Conservation (phyloP, 139 green algal genomes). For the Pleodorina starrii region DNA sequence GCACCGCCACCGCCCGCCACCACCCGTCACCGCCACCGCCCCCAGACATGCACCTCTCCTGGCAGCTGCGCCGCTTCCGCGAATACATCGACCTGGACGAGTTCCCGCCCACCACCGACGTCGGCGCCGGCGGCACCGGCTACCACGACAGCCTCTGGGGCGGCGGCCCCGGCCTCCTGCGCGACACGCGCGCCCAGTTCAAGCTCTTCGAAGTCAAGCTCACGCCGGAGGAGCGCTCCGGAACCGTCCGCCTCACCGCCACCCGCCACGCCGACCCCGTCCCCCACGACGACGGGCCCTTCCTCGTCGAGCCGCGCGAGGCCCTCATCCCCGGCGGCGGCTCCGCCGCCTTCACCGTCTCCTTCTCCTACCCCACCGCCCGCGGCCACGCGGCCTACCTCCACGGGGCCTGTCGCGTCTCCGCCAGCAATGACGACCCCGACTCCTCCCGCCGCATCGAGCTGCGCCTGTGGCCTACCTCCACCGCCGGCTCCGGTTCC, state of each 20-base stretch:
- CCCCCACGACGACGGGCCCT: constrained; percentile 18
- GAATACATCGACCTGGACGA: constrained; percentile 51
- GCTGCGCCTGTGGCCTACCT: constrained; percentile 45
- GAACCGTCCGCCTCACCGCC: background rate
- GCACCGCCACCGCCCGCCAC: too few species aligned
- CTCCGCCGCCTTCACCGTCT: constrained; percentile 49
- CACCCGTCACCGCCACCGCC: too few species aligned
- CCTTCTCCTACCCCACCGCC: constrained; percentile 41
- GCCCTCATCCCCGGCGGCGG: constrained; percentile 48
- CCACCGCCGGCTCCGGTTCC: too few species aligned
- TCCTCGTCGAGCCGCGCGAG: constrained; percentile 31
- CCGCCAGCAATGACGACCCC: constrained; percentile 2
- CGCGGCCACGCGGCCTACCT: constrained; percentile 52
- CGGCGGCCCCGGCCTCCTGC: constrained; percentile 11
- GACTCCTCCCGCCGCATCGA: constrained; percentile 46
- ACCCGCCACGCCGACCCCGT: constrained; percentile 20
- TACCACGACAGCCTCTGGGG: background rate
- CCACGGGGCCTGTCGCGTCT: constrained; percentile 50
- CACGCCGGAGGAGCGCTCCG: background rate
- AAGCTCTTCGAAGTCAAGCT: constrained; percentile 56
- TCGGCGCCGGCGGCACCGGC: constrained; percentile 24
- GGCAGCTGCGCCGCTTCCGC: constrained; percentile 49
- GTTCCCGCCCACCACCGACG: constrained; percentile 41
- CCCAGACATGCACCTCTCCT: constrained; percentile 63
- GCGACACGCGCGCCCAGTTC: constrained; percentile 28